These are phyloP conservation scores for Ilex aquifolium DNA, from an alignment of 257 asterid genomes.

Conservation along the genomic window DNA sequence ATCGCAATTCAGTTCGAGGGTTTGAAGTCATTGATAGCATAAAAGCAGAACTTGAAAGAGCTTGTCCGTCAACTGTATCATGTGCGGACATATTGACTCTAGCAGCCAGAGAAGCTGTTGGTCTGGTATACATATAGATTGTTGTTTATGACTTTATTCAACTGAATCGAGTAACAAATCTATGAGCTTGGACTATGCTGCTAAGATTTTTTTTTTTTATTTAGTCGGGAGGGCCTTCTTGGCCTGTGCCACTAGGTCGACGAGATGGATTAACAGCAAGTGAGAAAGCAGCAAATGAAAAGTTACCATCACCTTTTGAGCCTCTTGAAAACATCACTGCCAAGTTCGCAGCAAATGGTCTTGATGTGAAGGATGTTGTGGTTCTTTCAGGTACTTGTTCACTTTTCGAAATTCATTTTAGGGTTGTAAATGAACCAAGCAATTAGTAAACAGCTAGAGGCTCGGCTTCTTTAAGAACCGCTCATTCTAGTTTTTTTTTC, in stretches of 20 bases:
- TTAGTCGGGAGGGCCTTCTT: constrained; percentile 60
- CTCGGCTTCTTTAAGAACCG: no score
- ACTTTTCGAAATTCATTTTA: no score
- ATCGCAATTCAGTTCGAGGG: constrained; percentile 59
- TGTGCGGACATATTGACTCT: constrained; percentile 41
- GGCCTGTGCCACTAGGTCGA: constrained; percentile 31
- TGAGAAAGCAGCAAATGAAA: constrained; percentile 60
- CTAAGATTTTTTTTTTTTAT: not conserved
- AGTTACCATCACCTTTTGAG: constrained; percentile 73
- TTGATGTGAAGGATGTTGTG: constrained; percentile 62
- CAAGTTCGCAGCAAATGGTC: constrained; percentile 52
- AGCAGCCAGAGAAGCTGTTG: constrained; percentile 71
- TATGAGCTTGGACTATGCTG: no score
- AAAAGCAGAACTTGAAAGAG: constrained; percentile 52
- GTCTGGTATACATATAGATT: constrained; percentile 24
- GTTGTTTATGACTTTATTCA: no score
- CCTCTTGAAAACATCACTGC: constrained; percentile 40
- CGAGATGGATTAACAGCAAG: constrained; percentile 39
- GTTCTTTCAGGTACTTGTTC: constrained; percentile 53
- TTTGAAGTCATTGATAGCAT: constrained; percentile 57
- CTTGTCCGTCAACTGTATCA: constrained; percentile 50
- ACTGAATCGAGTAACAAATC: no score
- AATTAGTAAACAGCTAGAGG: no score
- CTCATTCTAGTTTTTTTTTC: no score
- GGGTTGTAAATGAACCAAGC: no score